phyloP scores from a whole-genome alignment of 495 filamentous ascomycete species.

The Xanthoparmelia taractica region DNA sequence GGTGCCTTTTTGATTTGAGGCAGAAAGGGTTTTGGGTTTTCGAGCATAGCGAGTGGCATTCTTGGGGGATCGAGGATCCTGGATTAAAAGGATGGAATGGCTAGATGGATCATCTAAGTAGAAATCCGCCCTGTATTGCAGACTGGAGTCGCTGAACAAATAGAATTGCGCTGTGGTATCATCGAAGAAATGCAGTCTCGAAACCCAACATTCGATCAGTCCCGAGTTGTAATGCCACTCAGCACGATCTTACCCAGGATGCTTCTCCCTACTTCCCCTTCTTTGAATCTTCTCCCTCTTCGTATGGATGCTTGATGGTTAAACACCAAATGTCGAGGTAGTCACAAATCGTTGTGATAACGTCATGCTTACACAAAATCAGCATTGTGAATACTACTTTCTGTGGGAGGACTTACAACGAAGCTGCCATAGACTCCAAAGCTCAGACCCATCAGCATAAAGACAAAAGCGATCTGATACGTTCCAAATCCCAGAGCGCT shows the following conservation, averaged over 20 bases:
- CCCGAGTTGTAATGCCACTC: too few relatives aligned
- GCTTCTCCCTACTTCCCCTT: slow-evolving; percentile 22
- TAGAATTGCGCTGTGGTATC: slow-evolving; percentile 10
- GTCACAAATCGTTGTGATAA: slow-evolving; percentile 94
- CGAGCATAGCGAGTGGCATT: not conserved
- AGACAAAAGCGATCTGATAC: slow-evolving; percentile 81
- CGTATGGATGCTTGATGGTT: slow-evolving; percentile 75
- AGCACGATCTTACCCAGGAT: not conserved
- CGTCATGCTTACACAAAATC: slow-evolving; percentile 51
- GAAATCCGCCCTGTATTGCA: not conserved
- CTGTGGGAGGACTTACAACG: slow-evolving; percentile 48
- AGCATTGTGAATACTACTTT: not conserved
- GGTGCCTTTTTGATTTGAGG: slow-evolving; percentile 55
- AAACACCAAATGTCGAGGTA: slow-evolving; percentile 97
- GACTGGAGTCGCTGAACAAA: not conserved
- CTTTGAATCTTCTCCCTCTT: slow-evolving; percentile 27
- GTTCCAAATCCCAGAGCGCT: slow-evolving; percentile 62
- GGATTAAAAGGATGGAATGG: not conserved
- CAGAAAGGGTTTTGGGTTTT: not conserved
- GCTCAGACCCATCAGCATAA: slow-evolving; percentile 68
- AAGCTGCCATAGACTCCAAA: slow-evolving; percentile 92
- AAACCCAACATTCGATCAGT: not conserved
- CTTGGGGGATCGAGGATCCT: not conserved
- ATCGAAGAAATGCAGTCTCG: not conserved
- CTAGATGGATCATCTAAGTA: not conserved